Conservation (phyloP, 176 grass and related monocot species). For the Carex cristatella region DNA sequence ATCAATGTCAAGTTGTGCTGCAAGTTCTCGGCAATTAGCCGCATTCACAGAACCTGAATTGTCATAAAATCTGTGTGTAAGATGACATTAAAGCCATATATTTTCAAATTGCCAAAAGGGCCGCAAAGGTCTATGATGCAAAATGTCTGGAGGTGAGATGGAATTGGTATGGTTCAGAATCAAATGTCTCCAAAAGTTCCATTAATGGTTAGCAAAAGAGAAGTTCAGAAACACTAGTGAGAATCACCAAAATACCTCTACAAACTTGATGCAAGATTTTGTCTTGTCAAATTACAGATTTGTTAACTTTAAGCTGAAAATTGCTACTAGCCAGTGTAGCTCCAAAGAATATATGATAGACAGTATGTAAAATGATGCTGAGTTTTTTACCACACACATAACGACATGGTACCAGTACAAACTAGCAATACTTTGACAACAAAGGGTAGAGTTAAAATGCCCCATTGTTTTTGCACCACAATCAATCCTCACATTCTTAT, state of each 20-base stretch:
- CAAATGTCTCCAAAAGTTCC: too few species aligned
- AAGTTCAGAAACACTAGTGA: not conserved
- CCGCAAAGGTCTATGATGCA: not conserved
- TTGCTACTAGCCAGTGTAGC: not conserved
- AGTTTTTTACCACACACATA: not conserved
- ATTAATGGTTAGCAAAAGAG: not conserved
- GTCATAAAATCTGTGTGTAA: not conserved
- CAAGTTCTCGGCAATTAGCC: conserved; percentile 60
- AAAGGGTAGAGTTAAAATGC: not conserved
- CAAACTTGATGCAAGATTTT: not conserved
- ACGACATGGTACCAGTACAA: not conserved
- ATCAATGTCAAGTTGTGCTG: conserved; percentile 51
- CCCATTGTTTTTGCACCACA: too few species aligned
- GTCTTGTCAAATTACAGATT: not conserved
- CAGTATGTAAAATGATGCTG: not conserved
- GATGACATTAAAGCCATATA: not conserved
- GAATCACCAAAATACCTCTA: not conserved
- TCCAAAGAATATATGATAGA: not conserved
- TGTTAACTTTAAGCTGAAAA: not conserved
- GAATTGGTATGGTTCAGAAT: too few species aligned
- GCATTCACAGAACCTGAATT: conserved; percentile 74
- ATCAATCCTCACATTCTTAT: too few species aligned
- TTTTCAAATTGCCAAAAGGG: not conserved
- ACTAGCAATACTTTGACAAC: not conserved
- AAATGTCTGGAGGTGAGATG: too few species aligned